Evolutionary conservation across 1,139 yeast genomes (phyloP), one percentile per base, ranked within the genome.

Genomic region (Scheffersomyces cryptocercus): DNA sequence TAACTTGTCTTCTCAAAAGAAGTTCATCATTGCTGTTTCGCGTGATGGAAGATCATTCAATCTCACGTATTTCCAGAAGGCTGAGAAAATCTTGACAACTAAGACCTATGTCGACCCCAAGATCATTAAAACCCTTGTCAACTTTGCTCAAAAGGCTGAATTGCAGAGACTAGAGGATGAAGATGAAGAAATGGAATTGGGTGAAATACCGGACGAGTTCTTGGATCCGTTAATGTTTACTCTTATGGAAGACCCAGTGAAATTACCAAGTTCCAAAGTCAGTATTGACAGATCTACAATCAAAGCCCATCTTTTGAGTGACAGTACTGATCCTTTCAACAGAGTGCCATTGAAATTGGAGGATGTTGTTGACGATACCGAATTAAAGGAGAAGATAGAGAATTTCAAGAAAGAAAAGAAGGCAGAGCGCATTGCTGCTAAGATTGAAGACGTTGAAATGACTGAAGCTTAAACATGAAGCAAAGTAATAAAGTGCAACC

Each of bases 211-310:
- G 0, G 99, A 95, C 61, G 99, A 95, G 63, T 93, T 85, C 61
- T 77, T 95, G 58, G 99, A 95, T 69, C 99, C 99, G 8, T 78
- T 95, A 54, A 91, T 95, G 98, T 91, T 77, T 62, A 88, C 97
- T 0, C 62, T 95, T 37, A 95, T 95, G 99, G 88, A 84, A 54
- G 96, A 95, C 61, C 99, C 99, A 0, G 99, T 95, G 3, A 84
- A 80, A 20, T 75, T 95, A 55, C 99, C 99, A 5, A 75, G 88
- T 5, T 88, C 97, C 1, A 85, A 81, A 55, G 80, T 91, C 12
- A 82, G 84, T 41, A 88, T 95, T 54, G 99, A 95, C 62, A 73
- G 95, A 58, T 79, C 95, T 16, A 95, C 98, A 1, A 88, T 95
- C 57, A 91, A 90, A 61, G 89, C 97, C 1, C 99, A 95, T 73